phyloP scores from a whole-genome alignment of 352 stramenopile genomes.

The Phytophthora pluvialis region DNA sequence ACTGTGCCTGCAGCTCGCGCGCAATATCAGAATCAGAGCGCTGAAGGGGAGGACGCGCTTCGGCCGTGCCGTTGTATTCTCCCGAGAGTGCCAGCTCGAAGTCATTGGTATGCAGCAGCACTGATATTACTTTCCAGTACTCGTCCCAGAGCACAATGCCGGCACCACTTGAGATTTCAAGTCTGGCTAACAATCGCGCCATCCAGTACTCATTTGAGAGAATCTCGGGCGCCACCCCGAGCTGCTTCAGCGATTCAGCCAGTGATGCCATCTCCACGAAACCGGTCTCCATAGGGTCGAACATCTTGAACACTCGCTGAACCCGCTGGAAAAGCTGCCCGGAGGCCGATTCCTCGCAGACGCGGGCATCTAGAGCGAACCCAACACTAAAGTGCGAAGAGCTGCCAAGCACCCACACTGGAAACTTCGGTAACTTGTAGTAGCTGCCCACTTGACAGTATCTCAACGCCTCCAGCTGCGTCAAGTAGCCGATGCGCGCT shows the following conservation, averaged over 20 bases:
- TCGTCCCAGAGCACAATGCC: slow-evolving; percentile 94
- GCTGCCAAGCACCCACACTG: slow-evolving; percentile 92
- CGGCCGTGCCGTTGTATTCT: slow-evolving; percentile 31
- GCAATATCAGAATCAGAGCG: slow-evolving; percentile 79
- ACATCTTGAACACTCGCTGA: slow-evolving; percentile 89
- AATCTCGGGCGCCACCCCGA: slow-evolving; percentile 66
- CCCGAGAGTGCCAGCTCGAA: slow-evolving; percentile 70
- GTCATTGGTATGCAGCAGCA: slow-evolving; percentile 76
- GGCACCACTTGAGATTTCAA: slow-evolving; percentile 72
- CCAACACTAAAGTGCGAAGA: slow-evolving; percentile 92
- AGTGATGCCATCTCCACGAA: slow-evolving; percentile 83
- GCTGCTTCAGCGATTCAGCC: slow-evolving; percentile 61
- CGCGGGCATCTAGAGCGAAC: slow-evolving; percentile 68
- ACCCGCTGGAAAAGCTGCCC: slow-evolving; percentile 85
- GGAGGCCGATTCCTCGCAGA: slow-evolving; percentile 72
- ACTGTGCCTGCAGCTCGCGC: slow-evolving; percentile 76
- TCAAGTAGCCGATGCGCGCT: slow-evolving; percentile 85
- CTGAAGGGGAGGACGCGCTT: slow-evolving; percentile 13
- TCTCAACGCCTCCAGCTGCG: slow-evolving; percentile 88
- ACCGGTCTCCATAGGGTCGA: slow-evolving; percentile 88
- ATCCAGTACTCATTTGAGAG: slow-evolving; percentile 68
- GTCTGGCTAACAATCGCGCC: slow-evolving; percentile 54
- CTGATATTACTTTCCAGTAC: slow-evolving; percentile 89
- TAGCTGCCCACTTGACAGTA: slow-evolving; percentile 92
- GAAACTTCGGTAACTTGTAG: slow-evolving; percentile 89